Percentiles rank a stretch among this genome's conserved stretches.
phyloP scores from a whole-genome alignment of 306 rosid species.

The Ormosia semicastrata region DNA sequence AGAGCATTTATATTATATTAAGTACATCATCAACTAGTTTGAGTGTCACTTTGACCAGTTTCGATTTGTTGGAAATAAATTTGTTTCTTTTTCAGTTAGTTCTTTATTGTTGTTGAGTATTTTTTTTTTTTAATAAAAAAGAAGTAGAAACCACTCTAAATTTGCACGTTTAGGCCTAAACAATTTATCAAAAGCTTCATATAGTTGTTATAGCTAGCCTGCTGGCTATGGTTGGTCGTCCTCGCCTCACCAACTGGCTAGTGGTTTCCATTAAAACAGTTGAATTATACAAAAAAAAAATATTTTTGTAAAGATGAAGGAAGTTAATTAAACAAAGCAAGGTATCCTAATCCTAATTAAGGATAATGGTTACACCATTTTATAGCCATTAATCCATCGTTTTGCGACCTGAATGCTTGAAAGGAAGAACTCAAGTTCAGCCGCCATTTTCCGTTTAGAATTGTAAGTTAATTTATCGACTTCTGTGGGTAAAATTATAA shows the following conservation, averaged over 20 bases:
- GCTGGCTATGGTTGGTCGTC: constrained; percentile 7
- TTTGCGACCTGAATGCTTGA: background rate
- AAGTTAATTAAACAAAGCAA: background rate
- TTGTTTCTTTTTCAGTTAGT: background rate
- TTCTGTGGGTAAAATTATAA: background rate
- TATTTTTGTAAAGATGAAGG: background rate
- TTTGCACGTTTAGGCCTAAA: background rate
- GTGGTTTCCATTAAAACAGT: background rate
- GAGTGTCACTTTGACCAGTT: constrained; percentile 24
- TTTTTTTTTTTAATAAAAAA: background rate
- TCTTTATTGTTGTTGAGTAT: background rate
- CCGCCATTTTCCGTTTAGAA: background rate
- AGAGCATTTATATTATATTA: constrained; percentile 20
- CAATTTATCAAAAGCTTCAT: background rate
- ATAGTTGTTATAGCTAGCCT: background rate
- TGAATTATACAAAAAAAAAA: background rate
- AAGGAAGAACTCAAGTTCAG: background rate
- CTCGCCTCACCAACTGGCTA: background rate
- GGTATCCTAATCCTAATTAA: background rate
- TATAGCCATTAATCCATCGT: background rate
- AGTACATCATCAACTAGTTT: background rate
- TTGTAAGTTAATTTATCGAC: background rate
- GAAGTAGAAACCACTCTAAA: background rate
- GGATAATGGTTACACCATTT: background rate
- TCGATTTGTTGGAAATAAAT: constrained; percentile 4